Evolutionary conservation across 768 basidiomycete genomes (phyloP).

Genomic region (Lactarius hatsudake): DNA sequence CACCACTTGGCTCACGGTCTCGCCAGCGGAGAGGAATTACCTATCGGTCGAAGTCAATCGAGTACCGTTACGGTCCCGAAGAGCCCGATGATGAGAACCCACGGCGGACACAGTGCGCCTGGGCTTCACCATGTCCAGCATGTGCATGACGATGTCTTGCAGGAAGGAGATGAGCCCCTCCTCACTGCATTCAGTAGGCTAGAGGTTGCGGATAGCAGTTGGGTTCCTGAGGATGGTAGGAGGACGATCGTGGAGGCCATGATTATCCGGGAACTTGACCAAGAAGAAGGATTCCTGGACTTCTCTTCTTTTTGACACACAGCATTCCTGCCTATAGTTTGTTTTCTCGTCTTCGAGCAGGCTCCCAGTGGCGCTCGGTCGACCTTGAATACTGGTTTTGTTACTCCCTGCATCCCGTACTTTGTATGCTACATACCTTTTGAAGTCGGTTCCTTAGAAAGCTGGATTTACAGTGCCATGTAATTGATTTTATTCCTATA

Average conservation of each 20-base stretch:
- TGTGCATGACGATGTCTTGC: background rate
- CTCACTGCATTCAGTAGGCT: constrained; percentile 27
- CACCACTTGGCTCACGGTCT: background rate
- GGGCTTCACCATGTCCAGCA: no score
- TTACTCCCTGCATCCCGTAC: background rate
- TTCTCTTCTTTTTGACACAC: constrained; percentile 54
- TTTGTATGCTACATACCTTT: background rate
- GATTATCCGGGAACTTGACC: constrained; percentile 71
- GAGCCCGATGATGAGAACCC: background rate
- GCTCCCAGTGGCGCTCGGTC: background rate
- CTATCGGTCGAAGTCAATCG: background rate
- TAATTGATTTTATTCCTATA: background rate
- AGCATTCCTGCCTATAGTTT: background rate
- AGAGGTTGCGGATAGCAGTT: constrained; percentile 28
- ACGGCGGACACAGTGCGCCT: background rate
- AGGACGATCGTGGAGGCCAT: constrained; percentile 80
- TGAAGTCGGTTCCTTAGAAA: background rate
- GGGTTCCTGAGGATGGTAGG: constrained; percentile 32
- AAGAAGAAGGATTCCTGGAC: constrained; percentile 75
- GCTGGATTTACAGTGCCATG: background rate
- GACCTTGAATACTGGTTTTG: background rate
- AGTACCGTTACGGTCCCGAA: background rate
- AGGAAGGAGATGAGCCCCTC: constrained; percentile 1
- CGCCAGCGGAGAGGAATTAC: background rate
- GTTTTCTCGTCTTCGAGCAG: no score